Conservation (phyloP, 306 rosid genomes). For the Inga laurina region DNA sequence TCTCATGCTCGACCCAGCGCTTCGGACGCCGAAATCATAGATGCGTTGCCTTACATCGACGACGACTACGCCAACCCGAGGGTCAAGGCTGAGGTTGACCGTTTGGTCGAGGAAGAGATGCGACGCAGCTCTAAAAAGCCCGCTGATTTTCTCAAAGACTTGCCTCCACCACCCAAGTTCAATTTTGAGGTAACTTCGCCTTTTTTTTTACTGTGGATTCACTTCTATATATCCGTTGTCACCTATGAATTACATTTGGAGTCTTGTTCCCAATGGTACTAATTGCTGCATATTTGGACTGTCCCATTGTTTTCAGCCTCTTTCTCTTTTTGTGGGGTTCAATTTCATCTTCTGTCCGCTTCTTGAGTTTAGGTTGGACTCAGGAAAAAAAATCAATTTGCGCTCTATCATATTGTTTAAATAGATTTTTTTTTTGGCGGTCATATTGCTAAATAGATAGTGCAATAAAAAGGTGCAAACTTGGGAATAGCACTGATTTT, state of each 20-base stretch:
- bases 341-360: not conserved
- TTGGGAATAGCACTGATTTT: not conserved
- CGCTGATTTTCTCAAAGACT: conserved; percentile 85
- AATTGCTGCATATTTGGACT: not conserved
- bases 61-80: conserved; percentile 73
- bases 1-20: conserved; percentile 46
- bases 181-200: conserved; percentile 53
- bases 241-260: not conserved
- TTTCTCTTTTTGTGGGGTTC: not conserved
- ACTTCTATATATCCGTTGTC: not conserved
- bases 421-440: too few relatives aligned
- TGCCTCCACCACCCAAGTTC: conserved; percentile 78
- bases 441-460: not conserved
- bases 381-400: not conserved
- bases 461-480: not conserved
- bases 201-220: not conserved
- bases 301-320: not conserved
- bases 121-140: conserved; percentile 88
- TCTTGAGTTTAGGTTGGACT: not conserved
- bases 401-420: not conserved
- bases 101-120: conserved; percentile 88
- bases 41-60: conserved; percentile 94
- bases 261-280: not conserved
- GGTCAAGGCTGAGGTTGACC: conserved; percentile 85
- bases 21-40: conserved; percentile 67